Percentiles rank a stretch among this genome's conserved stretches.
These are phyloP conservation scores for Clarireedia monteithiana DNA, from an alignment of 2,329 filamentous ascomycete species.

Conservation along the genomic window DNA sequence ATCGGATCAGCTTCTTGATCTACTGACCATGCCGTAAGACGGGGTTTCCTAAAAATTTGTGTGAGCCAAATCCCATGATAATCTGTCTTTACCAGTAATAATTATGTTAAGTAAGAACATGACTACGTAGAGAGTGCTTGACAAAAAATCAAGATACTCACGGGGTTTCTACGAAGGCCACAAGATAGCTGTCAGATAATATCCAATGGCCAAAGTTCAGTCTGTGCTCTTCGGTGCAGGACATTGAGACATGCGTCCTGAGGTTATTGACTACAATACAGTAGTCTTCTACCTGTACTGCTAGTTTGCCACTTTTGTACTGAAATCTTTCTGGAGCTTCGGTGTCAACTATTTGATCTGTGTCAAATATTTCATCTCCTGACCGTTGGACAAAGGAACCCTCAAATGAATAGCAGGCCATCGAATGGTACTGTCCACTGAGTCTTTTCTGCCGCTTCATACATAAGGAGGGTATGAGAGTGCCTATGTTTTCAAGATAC, in stretches of 20 bases:
- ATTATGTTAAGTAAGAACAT: background rate
- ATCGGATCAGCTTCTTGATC: background rate
- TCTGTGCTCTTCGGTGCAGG: constrained; percentile 1
- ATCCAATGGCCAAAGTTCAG: background rate
- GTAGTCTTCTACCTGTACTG: background rate
- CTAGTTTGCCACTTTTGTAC: constrained; percentile 2
- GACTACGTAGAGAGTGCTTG: background rate
- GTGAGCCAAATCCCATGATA: background rate
- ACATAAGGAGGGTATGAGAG: background rate
- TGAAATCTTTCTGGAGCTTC: background rate
- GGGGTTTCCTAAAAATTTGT: background rate
- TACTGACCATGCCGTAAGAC: background rate
- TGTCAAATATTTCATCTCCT: background rate
- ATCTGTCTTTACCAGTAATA: background rate
- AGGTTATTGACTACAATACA: background rate
- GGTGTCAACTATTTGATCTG: too few species aligned
- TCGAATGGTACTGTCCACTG: background rate
- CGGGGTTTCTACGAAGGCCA: background rate
- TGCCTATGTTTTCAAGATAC: background rate
- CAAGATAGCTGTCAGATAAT: background rate
- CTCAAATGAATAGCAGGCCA: background rate
- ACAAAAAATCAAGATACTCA: background rate
- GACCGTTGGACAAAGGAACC: background rate
- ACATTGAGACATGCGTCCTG: background rate
- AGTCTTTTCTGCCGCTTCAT: background rate